A percentile compares a stretch with the other conserved stretches of the same genome.
These are phyloP conservation scores for Fusarium subtropicale DNA, from an alignment of 2,329 filamentous ascomycete genomes.

Conservation along the genomic window DNA sequence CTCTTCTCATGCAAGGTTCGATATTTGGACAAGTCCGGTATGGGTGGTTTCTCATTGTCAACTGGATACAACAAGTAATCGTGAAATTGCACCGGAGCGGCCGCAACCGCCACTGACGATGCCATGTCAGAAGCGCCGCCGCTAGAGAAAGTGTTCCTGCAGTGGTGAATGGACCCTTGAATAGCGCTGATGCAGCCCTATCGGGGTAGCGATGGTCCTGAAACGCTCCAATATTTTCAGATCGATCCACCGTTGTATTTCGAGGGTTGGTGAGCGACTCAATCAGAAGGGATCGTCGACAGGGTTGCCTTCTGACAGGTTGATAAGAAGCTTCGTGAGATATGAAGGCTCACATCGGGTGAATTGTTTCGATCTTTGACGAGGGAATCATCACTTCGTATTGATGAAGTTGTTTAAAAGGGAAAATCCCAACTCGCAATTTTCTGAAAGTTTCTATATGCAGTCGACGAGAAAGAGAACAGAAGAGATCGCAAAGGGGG, in stretches of 20 bases:
- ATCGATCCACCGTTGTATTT: constrained; percentile 26
- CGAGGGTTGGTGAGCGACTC: constrained; percentile 25
- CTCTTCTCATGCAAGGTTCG: constrained; percentile 53
- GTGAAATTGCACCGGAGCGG: constrained; percentile 31
- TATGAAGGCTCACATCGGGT: constrained; percentile 12
- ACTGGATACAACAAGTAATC: constrained; percentile 27
- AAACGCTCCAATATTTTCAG: constrained; percentile 28
- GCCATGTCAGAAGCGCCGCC: constrained; percentile 29
- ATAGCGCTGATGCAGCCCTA: constrained; percentile 40
- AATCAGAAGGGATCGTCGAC: constrained; percentile 31
- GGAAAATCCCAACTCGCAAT: background rate
- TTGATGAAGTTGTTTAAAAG: background rate
- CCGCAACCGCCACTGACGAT: constrained; percentile 22
- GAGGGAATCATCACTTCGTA: background rate
- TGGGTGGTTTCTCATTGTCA: constrained; percentile 33
- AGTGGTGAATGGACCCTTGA: constrained; percentile 35
- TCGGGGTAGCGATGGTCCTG: constrained; percentile 31
- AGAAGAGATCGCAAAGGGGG: background rate
- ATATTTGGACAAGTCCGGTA: constrained; percentile 48
- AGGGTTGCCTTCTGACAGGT: constrained; percentile 27
- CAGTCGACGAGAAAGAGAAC: constrained; percentile 25
- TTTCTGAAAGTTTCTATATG: background rate
- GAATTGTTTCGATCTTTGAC: constrained; percentile 17
- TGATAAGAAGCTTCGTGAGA: background rate
- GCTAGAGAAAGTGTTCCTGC: constrained; percentile 37